Percentiles rank a stretch among this genome's conserved stretches.
phyloP scores from a whole-genome alignment of 2,329 filamentous ascomycete genomes.

The Paraphaeosphaeria minitans region DNA sequence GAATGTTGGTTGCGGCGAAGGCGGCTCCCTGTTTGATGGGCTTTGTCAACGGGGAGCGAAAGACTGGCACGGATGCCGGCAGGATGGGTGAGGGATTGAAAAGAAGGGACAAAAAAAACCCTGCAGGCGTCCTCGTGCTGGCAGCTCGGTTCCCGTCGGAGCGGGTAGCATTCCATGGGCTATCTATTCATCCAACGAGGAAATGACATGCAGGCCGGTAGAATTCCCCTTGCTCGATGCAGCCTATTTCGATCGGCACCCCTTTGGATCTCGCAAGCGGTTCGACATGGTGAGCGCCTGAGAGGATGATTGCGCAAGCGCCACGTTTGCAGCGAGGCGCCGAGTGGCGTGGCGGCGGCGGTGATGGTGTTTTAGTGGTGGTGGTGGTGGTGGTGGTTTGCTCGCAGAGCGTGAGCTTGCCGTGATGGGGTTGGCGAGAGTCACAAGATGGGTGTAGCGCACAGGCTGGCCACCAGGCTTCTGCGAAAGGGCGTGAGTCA shows the following conservation, averaged over 20 bases:
- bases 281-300: slow-evolving; percentile 7
- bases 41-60: slow-evolving; percentile 43
- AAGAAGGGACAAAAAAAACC: no score
- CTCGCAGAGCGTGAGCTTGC: slow-evolving; percentile 11
- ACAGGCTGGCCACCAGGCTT: slow-evolving; percentile 1
- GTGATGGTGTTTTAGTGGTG: no score
- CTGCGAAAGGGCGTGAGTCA: slow-evolving; percentile 15
- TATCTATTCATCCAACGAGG: slow-evolving; percentile 34
- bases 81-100: slow-evolving; percentile 29
- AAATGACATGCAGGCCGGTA: slow-evolving; percentile 11
- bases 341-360: no score
- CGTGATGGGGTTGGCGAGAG: slow-evolving; percentile 9
- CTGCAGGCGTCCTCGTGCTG: slow-evolving; percentile 26
- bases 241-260: slow-evolving; percentile 23
- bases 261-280: slow-evolving; percentile 13
- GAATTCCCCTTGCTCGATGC: slow-evolving; percentile 26
- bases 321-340: slow-evolving; percentile 15
- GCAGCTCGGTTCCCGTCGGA: slow-evolving; percentile 18
- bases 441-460: slow-evolving; percentile 11
- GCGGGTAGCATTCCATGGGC: slow-evolving; percentile 28
- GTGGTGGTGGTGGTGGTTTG: no score
- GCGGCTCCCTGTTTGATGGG: slow-evolving; percentile 28
- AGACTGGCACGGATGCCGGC: slow-evolving; percentile 41
- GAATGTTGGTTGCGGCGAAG: background rate
- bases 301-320: slow-evolving; percentile 31